Evolutionary conservation across 1,284 basidiomycete genomes (phyloP), one percentile per base, ranked within the genome.

Genomic region (Boletellus deceptivus): DNA sequence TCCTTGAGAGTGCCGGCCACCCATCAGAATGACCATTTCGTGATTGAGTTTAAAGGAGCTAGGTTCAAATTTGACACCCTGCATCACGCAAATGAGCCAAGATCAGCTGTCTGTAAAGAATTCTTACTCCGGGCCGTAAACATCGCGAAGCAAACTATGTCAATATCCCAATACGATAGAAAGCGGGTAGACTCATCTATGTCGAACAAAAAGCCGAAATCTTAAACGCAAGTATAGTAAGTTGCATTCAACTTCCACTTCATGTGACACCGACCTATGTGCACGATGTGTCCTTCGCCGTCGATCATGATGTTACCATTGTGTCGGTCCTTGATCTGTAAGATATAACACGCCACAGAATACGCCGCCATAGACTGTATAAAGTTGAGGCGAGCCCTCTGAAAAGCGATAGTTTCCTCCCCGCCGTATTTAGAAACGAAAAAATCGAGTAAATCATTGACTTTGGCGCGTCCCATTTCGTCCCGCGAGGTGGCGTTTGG

Each of bases 231-330:
- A 27, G 9, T 22, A 16, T 39, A 36, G 49, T 54, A 36, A 59
- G 49, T 38, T 25, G 39, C 27, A 46, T 42, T 25, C 46, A 34
- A 38, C 7, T 33, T 40, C 22, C 49, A 53, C 22, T 31, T 27
- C 29, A 25, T 10, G 9, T 27, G 31, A 50, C 40, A 69, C 82
- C 47, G 55, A 91, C 91, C 93, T 58, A 98, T 86, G 66, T 99
- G 96, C 4, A 98, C 83, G 55, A 99, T 91, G 65, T 98, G 94
- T 0, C 96, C 96, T 55, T 95, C 91, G 7, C 90, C 93, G 64
- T 98, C 94, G 54, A 99, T 96, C 95, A 99, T 97, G 64, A 98
- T 98, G 69, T 99, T 99, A 18, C 96, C 96, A 65, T 98, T 98
- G 71, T 99, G 96, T 34, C 96, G 76, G 69, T 99, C 97, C 72